These are phyloP conservation scores for Didymella lethalis DNA, from an alignment of 2,329 filamentous ascomycete species.

Conservation along the genomic window DNA sequence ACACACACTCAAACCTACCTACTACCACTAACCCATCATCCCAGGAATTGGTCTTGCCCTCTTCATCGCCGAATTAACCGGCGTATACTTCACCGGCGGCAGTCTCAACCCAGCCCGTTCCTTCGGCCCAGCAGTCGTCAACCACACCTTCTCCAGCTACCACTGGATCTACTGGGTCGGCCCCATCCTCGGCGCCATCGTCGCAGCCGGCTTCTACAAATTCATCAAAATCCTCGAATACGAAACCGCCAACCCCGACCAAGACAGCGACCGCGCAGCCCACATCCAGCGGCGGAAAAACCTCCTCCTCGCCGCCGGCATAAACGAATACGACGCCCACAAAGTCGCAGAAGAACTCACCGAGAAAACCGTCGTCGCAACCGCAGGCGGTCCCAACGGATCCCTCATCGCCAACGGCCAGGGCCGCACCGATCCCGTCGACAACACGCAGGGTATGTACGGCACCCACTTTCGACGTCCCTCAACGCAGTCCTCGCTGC, in stretches of 20 bases:
- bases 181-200: constrained; percentile 50
- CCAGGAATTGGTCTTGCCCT: constrained; percentile 64
- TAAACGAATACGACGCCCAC: constrained; percentile 28
- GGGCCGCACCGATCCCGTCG: constrained; percentile 9
- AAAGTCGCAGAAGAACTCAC: constrained; percentile 28
- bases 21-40: not conserved
- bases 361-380: constrained; percentile 15
- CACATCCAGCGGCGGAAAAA: constrained; percentile 23
- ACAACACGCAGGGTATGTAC: constrained; percentile 19
- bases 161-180: constrained; percentile 56
- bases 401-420: constrained; percentile 22
- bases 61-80: constrained; percentile 61
- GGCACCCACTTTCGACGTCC: constrained; percentile 21
- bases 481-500: constrained; percentile 7
- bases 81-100: constrained; percentile 56
- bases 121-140: constrained; percentile 54
- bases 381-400: constrained; percentile 19
- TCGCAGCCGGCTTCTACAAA: constrained; percentile 58
- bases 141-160: constrained; percentile 45
- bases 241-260: constrained; percentile 43
- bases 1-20: too few species aligned
- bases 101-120: constrained; percentile 56
- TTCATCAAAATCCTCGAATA: constrained; percentile 53
- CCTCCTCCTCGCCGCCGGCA: constrained; percentile 26
- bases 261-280: constrained; percentile 32